phyloP scores from a whole-genome alignment of 1,284 basidiomycete genomes.

The Vanrija sp. region DNA sequence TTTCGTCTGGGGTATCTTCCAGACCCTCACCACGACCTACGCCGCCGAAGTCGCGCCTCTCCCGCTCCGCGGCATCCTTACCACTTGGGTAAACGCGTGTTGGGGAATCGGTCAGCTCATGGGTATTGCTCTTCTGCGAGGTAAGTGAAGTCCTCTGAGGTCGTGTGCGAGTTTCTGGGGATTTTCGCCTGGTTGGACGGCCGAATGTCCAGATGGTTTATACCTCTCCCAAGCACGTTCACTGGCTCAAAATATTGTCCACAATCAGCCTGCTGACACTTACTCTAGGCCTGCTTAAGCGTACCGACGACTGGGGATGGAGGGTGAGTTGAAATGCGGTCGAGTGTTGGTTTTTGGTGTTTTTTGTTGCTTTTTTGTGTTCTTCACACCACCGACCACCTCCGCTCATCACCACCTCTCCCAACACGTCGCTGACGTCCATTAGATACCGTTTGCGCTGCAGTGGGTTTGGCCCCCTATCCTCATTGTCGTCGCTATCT shows the following conservation, averaged over 20 bases:
- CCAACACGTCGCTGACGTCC: too few species aligned
- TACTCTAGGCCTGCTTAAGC: background rate
- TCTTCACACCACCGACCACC: too few species aligned
- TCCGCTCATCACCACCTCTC: too few species aligned
- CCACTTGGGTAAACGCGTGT: slow-evolving; percentile 43
- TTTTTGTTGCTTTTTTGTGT: too few species aligned
- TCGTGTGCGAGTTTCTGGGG: too few species aligned
- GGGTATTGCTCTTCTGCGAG: slow-evolving; percentile 42
- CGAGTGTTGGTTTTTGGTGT: background rate
- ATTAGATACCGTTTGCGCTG: background rate
- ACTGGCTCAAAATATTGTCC: background rate
- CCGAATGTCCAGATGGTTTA: too few species aligned
- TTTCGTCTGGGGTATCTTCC: slow-evolving; percentile 41
- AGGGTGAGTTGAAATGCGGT: background rate
- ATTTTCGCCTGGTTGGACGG: too few species aligned
- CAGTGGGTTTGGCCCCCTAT: slow-evolving; percentile 45
- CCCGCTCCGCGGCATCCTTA: slow-evolving; percentile 44
- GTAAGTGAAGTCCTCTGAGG: slow-evolving; percentile 5
- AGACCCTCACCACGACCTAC: slow-evolving; percentile 14
- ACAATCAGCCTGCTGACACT: too few species aligned
- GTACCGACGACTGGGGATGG: background rate
- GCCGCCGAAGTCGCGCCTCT: slow-evolving; percentile 46
- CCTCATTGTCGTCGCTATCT: slow-evolving; percentile 30
- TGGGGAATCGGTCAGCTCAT: slow-evolving; percentile 46
- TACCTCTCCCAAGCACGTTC: too few species aligned